Evolutionary conservation across 441 rosid species (phyloP), one percentile per base, ranked within the genome.

Genomic region (Populus hybrid): DNA sequence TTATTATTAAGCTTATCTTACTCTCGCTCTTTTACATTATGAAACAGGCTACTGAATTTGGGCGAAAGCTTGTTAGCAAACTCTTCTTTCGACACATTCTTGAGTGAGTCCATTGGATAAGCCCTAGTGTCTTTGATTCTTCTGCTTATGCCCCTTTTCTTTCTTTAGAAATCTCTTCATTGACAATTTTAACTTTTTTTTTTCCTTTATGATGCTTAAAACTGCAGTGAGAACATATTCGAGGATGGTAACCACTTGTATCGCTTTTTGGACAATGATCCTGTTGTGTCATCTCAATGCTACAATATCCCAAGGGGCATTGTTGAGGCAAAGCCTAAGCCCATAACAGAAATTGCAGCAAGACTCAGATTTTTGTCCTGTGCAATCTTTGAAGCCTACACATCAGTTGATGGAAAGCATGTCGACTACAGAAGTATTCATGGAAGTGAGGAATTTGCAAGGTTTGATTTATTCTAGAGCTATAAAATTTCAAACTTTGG

Each of bases 381-480:
- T 81, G 94, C 90, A 35, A 90, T 95, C 38, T 88, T 88, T 78
- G 97, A 93, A 84, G 93, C 97, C 69, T 95, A 89, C 85, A 82
- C 84, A 78, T 90, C 93, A 3, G 89, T 82, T 74, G 94, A 90
- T 86, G 97, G 97, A 59, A 90, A 79, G 86, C 97, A 93, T 83
- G 90, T 93, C 32, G 95, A 93, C 84, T 93, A 95, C 74, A 88
- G 89, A 90, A 93, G 89, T 75, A 87, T 95, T 79, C 94, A 92
- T 85, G 99, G 97, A 69, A 95, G 97, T 80, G 99, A 93, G 85
- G 97, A 93, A 84, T 95, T 93, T 82, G 97, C 97, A 79, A 90
- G 99, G 98, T 94, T 69, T 79, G 86, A 72, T 40, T 66, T 66
- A 12, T 35, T 10, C 14, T 54, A 24, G 74, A 10, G 81, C 68